A percentile compares a stretch with the other conserved stretches of the same genome.
Evolutionary conservation across 768 basidiomycete genomes (phyloP).

Genomic region (Russula virescens): DNA sequence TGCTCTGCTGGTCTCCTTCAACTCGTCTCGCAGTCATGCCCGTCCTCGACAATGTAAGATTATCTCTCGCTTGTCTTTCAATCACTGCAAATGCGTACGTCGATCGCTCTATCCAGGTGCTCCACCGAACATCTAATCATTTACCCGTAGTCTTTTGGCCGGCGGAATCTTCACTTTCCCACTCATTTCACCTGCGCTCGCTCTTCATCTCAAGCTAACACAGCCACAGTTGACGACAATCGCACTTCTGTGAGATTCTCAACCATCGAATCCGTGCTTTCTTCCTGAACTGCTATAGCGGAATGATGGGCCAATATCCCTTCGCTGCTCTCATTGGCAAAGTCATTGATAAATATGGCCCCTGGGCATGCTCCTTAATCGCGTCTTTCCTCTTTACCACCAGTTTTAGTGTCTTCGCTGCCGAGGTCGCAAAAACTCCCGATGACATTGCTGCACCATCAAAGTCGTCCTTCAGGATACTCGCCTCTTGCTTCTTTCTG

Average conservation of each 20-base stretch:
- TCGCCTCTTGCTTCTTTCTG: constrained; percentile 55
- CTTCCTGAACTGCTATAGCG: constrained; percentile 38
- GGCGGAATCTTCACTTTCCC: constrained; percentile 82
- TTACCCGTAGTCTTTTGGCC: constrained; percentile 56
- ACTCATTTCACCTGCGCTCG: constrained; percentile 59
- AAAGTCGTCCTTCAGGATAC: constrained; percentile 42
- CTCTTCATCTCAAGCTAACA: constrained; percentile 52
- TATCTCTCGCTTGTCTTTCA: constrained; percentile 42
- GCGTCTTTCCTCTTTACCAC: constrained; percentile 52
- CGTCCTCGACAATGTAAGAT: constrained; percentile 20
- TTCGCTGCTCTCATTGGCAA: constrained; percentile 65
- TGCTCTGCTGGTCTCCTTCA: no score
- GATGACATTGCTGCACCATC: constrained; percentile 36
- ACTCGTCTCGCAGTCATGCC: constrained; percentile 3
- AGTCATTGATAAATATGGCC: constrained; percentile 60
- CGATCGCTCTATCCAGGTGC: not conserved
- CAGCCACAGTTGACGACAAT: constrained; percentile 79
- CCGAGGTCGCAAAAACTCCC: constrained; percentile 46
- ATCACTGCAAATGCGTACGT: constrained; percentile 62
- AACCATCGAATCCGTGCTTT: not conserved
- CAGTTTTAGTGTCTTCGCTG: constrained; percentile 60
- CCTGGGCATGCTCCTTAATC: constrained; percentile 59
- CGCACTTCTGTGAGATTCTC: constrained; percentile 56
- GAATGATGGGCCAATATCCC: constrained; percentile 78
- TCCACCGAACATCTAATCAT: not conserved